Percentiles rank a stretch among this genome's conserved stretches.
Conservation (phyloP, 257 asterid species). For the Lycium barbarum region DNA sequence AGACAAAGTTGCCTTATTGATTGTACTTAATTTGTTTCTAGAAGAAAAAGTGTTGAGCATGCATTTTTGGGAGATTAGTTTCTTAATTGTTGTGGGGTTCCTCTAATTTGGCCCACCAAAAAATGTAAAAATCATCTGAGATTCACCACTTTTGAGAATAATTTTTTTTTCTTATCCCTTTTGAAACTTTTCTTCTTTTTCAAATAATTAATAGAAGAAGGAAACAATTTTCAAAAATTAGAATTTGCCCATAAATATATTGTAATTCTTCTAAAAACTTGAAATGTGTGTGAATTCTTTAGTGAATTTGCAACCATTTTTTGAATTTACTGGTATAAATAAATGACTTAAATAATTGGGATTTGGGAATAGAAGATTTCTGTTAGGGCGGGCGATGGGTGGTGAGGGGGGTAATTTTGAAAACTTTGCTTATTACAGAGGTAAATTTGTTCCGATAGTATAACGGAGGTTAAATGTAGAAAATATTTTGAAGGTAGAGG, state of each 20-base stretch:
- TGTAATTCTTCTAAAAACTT: background rate
- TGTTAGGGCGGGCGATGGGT: background rate
- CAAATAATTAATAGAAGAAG: slow-evolving; percentile 4
- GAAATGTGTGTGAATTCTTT: background rate
- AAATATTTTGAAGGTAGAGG: too few relatives aligned
- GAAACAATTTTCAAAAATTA: background rate
- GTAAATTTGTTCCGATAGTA: background rate
- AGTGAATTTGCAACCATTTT: background rate
- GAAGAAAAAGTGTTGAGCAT: background rate
- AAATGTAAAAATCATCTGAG: background rate
- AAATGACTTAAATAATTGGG: background rate
- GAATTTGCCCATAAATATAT: background rate
- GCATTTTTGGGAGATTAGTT: slow-evolving; percentile 11
- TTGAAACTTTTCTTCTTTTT: background rate
- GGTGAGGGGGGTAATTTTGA: background rate
- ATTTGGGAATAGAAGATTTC: background rate
- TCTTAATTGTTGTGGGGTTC: slow-evolving; percentile 19
- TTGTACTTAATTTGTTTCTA: too few relatives aligned
- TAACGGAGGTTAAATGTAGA: too few relatives aligned
- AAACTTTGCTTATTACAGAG: background rate
- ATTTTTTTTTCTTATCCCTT: background rate
- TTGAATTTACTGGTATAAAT: background rate
- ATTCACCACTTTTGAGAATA: slow-evolving; percentile 5
- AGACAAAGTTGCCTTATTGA: too few relatives aligned
- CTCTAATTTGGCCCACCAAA: slow-evolving; percentile 11